Percentiles rank a stretch among this genome's conserved stretches.
Evolutionary conservation across 78 protist species (phyloP).

Genomic region (Creolimax fragrantissima): DNA sequence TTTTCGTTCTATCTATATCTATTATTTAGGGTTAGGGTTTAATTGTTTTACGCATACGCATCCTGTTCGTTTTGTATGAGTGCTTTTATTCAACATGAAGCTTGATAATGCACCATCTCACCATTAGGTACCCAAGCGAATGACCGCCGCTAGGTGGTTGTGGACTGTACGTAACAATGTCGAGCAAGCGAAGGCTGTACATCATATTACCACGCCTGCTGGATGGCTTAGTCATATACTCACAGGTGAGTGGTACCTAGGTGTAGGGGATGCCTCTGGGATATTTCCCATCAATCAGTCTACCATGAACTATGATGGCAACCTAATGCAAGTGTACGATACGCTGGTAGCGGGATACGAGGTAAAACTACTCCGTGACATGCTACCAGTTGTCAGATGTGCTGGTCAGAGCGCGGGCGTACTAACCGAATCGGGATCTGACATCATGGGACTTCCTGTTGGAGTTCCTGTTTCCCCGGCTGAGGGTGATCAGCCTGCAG

Average conservation of each 20-base stretch:
- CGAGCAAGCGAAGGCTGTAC: not conserved
- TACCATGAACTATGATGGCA: not conserved
- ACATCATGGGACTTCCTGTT: not conserved
- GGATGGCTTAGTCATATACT: not conserved
- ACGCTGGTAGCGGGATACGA: not conserved
- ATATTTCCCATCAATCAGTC: not conserved
- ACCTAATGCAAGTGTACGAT: not conserved
- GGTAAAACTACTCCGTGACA: not conserved
- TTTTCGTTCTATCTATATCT: too few species aligned
- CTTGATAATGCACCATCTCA: too few species aligned
- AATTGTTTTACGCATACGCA: too few species aligned
- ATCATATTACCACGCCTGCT: not conserved
- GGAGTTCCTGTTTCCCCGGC: not conserved
- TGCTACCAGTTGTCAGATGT: not conserved
- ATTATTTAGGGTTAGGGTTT: too few species aligned
- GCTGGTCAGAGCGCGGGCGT: not conserved
- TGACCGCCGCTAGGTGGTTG: not conserved
- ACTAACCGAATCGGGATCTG: not conserved
- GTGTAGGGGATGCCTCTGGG: not conserved
- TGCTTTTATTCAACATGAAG: too few species aligned
- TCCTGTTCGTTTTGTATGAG: too few species aligned
- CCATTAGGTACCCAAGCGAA: not conserved
- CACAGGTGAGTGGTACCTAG: not conserved
- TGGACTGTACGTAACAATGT: not conserved
- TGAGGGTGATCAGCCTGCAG: not conserved